These are phyloP conservation scores for Phyllosticta ampelicida DNA, from an alignment of 2,329 filamentous ascomycete genomes.

Conservation along the genomic window DNA sequence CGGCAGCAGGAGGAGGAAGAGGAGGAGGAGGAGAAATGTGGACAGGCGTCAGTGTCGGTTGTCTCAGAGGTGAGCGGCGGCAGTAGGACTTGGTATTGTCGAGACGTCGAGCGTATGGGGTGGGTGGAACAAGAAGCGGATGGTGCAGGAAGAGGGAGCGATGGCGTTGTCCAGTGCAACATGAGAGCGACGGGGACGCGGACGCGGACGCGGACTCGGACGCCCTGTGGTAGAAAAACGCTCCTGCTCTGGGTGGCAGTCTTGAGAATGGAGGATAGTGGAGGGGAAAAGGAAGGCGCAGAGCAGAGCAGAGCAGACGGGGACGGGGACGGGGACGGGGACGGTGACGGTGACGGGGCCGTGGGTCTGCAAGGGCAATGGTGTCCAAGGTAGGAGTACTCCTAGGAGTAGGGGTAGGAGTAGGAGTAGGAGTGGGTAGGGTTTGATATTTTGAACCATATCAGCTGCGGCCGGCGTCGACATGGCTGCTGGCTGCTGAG, in stretches of 20 bases:
- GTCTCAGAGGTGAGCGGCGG: neutral
- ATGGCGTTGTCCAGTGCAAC: neutral
- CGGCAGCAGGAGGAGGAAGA: constrained; percentile 2
- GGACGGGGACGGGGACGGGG: neutral
- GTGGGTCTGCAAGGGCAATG: neutral
- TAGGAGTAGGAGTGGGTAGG: too few species aligned
- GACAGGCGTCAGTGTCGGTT: neutral
- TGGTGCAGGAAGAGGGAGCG: neutral
- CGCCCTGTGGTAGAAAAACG: too few species aligned
- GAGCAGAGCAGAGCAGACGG: neutral
- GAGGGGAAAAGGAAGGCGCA: neutral
- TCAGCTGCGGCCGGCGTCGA: too few species aligned
- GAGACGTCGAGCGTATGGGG: neutral
- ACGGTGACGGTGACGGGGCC: neutral
- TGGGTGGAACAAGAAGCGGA: neutral
- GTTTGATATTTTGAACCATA: too few species aligned
- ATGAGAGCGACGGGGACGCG: neutral
- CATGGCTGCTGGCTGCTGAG: too few species aligned
- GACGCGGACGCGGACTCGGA: too few species aligned
- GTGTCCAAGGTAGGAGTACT: too few species aligned
- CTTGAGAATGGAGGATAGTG: neutral
- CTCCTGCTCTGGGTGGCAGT: too few species aligned
- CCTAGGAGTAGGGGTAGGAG: too few species aligned
- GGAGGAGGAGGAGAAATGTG: constrained; percentile 1
- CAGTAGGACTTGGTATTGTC: neutral